Percentiles rank a stretch among this genome's conserved stretches.
These are phyloP conservation scores for Rhodotorula sp. DNA, from an alignment of 1,284 basidiomycete species.

Conservation along the genomic window DNA sequence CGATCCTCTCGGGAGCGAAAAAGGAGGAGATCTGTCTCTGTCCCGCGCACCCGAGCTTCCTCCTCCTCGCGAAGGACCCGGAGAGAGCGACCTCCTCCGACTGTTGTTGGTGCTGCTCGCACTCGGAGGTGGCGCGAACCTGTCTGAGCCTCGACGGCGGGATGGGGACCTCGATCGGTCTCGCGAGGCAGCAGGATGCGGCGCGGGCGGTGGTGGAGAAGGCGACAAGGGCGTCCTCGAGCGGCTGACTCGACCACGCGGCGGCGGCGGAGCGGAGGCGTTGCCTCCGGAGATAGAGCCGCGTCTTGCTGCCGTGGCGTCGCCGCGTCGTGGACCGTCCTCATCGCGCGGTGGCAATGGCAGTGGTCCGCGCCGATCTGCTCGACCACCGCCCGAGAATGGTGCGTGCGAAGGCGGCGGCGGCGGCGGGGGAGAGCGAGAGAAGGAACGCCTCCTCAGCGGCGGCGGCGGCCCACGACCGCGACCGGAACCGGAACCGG, in stretches of 20 bases:
- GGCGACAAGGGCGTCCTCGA: constrained; percentile 14
- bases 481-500: too few species aligned
- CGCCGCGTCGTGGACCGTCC: background rate
- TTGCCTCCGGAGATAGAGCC: background rate
- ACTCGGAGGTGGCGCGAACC: background rate
- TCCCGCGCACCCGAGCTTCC: too few species aligned
- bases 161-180: background rate
- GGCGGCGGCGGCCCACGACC: too few species aligned
- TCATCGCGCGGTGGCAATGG: constrained; percentile 2
- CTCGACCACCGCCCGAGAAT: constrained; percentile 2
- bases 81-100: too few species aligned
- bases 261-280: background rate
- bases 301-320: background rate
- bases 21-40: too few species aligned
- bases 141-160: background rate
- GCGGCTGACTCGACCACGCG: background rate
- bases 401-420: constrained; percentile 14
- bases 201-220: background rate
- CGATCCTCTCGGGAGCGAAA: too few species aligned
- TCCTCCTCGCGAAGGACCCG: background rate
- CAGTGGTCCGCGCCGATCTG: background rate
- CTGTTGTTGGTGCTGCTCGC: background rate
- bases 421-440: constrained; percentile 1
- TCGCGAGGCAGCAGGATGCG: background rate
- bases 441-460: background rate